A percentile compares a stretch with the other conserved stretches of the same genome.
Evolutionary conservation across 176 grass and related monocot species (phyloP).

Genomic region (Carex myosuroides): DNA sequence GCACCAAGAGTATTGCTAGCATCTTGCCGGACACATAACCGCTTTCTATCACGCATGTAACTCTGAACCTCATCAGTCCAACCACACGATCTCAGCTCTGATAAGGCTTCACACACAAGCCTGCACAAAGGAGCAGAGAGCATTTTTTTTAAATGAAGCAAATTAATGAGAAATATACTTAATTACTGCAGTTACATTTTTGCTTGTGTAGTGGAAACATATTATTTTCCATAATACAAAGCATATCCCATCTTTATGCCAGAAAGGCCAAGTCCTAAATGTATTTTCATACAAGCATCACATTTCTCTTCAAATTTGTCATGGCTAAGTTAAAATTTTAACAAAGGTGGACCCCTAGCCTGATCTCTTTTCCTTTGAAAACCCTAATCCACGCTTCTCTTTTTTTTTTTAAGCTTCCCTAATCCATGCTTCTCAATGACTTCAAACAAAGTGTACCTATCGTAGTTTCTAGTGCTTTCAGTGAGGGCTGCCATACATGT

Average conservation of each 20-base stretch:
- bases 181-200: background rate
- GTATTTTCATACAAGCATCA: background rate
- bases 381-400: background rate
- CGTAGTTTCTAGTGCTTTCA: background rate
- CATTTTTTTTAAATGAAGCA: background rate
- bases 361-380: background rate
- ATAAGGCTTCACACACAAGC: constrained; percentile 49
- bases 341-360: background rate
- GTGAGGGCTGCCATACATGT: background rate
- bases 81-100: constrained; percentile 52
- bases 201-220: background rate
- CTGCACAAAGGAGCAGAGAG: constrained; percentile 22
- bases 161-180: background rate
- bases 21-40: constrained; percentile 27
- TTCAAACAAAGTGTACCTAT: background rate
- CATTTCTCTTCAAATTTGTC: background rate
- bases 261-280: background rate
- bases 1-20: constrained; percentile 26
- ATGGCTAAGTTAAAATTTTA: background rate
- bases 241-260: background rate
- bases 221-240: constrained; percentile 6
- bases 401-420: too few species aligned
- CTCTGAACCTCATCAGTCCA: constrained; percentile 65
- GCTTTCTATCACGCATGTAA: constrained; percentile 69
- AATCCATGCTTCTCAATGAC: background rate